These are phyloP conservation scores for Berkeleyomyces basicola DNA, from an alignment of 2,329 filamentous ascomycete species.

Conservation along the genomic window DNA sequence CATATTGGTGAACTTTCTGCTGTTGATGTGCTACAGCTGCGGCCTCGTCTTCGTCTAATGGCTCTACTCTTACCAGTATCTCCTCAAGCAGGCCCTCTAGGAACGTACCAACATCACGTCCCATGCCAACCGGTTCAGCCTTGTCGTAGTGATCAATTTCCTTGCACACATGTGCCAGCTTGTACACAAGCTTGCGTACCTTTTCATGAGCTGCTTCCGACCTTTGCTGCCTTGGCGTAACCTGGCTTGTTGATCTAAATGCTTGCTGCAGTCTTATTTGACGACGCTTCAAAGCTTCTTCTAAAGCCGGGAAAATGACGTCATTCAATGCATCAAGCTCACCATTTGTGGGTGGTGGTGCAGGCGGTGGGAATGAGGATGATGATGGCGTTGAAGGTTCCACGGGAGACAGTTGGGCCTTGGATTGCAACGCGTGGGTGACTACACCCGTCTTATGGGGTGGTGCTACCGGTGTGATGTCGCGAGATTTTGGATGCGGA, in stretches of 20 bases:
- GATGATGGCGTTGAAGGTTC: slow-evolving; percentile 27
- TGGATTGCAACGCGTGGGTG: slow-evolving; percentile 18
- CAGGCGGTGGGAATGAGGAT: slow-evolving; percentile 38
- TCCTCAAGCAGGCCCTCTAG: slow-evolving; percentile 82
- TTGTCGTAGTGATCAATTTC: slow-evolving; percentile 85
- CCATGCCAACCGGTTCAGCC: slow-evolving; percentile 81
- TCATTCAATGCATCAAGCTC: slow-evolving; percentile 77
- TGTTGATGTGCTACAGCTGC: slow-evolving; percentile 5
- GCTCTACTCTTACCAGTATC: slow-evolving; percentile 79
- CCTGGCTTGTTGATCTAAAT: slow-evolving; percentile 26
- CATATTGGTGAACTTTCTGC: background rate
- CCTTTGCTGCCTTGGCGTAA: slow-evolving; percentile 50
- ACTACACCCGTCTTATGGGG: slow-evolving; percentile 2
- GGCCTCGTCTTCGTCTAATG: slow-evolving; percentile 54
- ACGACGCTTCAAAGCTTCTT: slow-evolving; percentile 75
- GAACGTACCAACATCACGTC: slow-evolving; percentile 73
- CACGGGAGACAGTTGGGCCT: slow-evolving; percentile 20
- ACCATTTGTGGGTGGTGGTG: slow-evolving; percentile 40
- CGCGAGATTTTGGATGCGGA: slow-evolving; percentile 15
- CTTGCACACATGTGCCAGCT: slow-evolving; percentile 66
- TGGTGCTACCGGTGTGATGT: slow-evolving; percentile 14
- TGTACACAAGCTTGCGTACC: slow-evolving; percentile 63
- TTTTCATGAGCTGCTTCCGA: slow-evolving; percentile 62
- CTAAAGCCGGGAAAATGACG: slow-evolving; percentile 82
- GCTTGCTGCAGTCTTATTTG: slow-evolving; percentile 41